Base-by-base conservation (phyloP, 495 filamentous ascomycete genomes). In the Clavariopsis aquatica region DNA sequence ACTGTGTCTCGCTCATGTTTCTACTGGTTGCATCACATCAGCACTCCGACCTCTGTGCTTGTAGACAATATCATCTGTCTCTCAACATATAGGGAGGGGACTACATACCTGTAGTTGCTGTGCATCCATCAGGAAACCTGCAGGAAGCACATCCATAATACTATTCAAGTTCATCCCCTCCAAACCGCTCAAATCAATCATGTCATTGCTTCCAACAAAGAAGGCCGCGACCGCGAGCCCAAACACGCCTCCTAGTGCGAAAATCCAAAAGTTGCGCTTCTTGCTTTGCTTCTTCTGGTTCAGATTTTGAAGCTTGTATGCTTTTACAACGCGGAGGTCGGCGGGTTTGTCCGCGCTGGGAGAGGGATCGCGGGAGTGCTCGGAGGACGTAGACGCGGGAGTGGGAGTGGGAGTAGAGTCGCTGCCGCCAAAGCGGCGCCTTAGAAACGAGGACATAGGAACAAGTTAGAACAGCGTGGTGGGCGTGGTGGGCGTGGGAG, bases 1-100 rank as follows among this genome's bases (percentile, higher is more conserved):
- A 96, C 84, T 38, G 89, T 86, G 56, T 93, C 93, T 60, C 90
- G 86, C 74, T 97, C 92, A 69, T 87, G 85, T 81, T 90, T 85
- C 89, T 83, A 76, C 64, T 60, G 58, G 47, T 56, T 53, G 24
- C 17, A 23, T 19, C 64, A 63, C 45, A 70, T 70, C 54, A 71
- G 60, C 60, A 61, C 55, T 52, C 31, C 10, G 12, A 26, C 45
- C 20, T 58, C 26, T 20, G 22, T 5, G 4, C 2, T 23, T n/a
- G 8, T 47, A n/a, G n/a, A n/a, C 45, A n/a, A 5, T n/a, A 8
- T 58, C 43, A 8, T 13, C 1, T n/a, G 19, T 19, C 24, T n/a
- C 46, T 24, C 60, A 13, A 3, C 20, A 49, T 13, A 19, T 20
- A 28, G 31, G 27, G 53, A 43, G 7, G 52, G 59, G 2, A 22